Base-by-base conservation (phyloP, 116 monocot genomes). In the Zostera marina region DNA sequence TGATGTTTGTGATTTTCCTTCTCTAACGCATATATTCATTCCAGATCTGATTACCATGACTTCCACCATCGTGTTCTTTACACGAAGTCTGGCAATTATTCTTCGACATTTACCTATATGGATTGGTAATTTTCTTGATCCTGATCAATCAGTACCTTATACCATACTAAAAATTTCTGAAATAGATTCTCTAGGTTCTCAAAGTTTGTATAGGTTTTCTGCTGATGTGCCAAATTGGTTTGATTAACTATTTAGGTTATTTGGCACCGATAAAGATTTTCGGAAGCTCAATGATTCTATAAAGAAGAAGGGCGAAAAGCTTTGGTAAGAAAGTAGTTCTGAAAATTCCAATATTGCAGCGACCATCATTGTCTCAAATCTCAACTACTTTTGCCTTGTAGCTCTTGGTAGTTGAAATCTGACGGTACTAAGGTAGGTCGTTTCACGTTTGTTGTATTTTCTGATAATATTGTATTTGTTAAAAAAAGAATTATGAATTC, bases 101-200 rank as follows among this genome's bases (percentile, higher is more conserved):
- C 91, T 12, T 91, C 85, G 39, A 91, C 85, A 66, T 91, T 91
- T 54, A 68, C 73, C 49, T 85, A 85, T 76, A 91, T 91, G 91
- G 91, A 91, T 69, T 74, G 91, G 91, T 91, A 52, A 74, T 70
- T 54, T 24, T 9, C 24, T 19, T 15, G 48, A 48, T 17, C 6
- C 6, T 17, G 48, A 16, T 7, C 17, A 12, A 7, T 17, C 14
- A 10, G 3, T 16, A 48, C 17, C 15, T 17, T 48, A 6, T 13
- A 17, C 19, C 19, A 4, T 48, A 16, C 16, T 19, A 1, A 16
- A 0, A 48, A 16, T 13, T 46, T 46, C n/a, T n/a, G n/a, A n/a
- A n/a, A n/a, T 46, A n/a, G 45, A 46, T 46, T n/a, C 1, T n/a
- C n/a, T n/a, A n/a, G 45, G 3, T 13, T 46, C n/a, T n/a, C n/a